Evolutionary conservation across 441 rosid genomes (phyloP).

Genomic region (Arabidopsis hybrid): DNA sequence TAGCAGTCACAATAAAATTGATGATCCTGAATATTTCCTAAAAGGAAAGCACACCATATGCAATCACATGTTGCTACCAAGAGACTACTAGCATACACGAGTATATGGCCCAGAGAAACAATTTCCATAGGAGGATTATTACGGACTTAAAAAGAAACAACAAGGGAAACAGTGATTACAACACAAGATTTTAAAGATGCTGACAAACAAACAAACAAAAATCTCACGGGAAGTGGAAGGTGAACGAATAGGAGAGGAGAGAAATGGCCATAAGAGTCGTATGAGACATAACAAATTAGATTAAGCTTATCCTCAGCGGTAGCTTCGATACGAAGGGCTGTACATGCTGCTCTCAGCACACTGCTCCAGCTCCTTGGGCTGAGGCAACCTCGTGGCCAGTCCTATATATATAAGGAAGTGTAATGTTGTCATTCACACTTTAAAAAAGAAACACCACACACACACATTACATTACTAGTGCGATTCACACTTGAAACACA

Average conservation of each 20-base stretch:
- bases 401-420: slow-evolving; percentile 48
- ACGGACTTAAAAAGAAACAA: neutral
- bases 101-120: slow-evolving; percentile 1
- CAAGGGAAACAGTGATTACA: slow-evolving; percentile 30
- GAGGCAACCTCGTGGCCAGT: slow-evolving; percentile 85
- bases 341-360: slow-evolving; percentile 88
- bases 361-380: slow-evolving; percentile 76
- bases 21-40: no score
- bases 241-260: slow-evolving; percentile 25
- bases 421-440: slow-evolving; percentile 11
- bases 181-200: slow-evolving; percentile 1
- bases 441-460: neutral
- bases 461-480: neutral
- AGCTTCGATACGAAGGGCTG: slow-evolving; percentile 77
- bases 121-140: slow-evolving; percentile 6
- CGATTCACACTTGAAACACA: neutral
- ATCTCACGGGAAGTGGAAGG: slow-evolving; percentile 31
- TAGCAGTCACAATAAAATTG: no score
- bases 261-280: slow-evolving; percentile 8
- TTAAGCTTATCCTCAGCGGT: slow-evolving; percentile 55
- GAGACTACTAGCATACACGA: neutral
- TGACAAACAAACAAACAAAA: neutral
- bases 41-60: neutral
- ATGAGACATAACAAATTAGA: neutral
- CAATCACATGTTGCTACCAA: neutral